Percentiles rank a stretch among this genome's conserved stretches.
phyloP scores from a whole-genome alignment of 805 yeast species.

The Cyberlindnera euphorbiiphila region DNA sequence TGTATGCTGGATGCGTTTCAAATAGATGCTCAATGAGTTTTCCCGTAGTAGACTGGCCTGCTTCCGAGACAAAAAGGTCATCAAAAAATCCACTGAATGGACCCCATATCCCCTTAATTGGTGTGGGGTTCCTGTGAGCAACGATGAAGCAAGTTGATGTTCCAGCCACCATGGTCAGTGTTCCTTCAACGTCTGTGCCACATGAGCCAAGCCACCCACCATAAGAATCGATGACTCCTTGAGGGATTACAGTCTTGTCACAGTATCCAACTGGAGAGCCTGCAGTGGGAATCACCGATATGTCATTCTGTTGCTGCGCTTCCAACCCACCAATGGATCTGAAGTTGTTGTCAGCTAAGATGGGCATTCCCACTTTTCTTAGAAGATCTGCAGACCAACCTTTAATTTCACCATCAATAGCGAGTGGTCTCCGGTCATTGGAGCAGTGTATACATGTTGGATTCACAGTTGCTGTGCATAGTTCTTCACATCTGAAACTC shows the following conservation, averaged over 20 bases:
- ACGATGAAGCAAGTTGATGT: constrained; percentile 55
- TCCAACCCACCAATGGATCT: constrained; percentile 33
- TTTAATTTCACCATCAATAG: constrained; percentile 54
- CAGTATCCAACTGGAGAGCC: constrained; percentile 30
- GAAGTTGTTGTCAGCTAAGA: constrained; percentile 15
- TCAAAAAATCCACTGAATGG: constrained; percentile 42
- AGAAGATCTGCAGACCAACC: constrained; percentile 44
- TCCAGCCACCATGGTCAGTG: constrained; percentile 54
- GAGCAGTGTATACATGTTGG: constrained; percentile 11
- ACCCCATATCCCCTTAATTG: constrained; percentile 54
- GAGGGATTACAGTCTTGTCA: constrained; percentile 26
- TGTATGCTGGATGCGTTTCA: constrained; percentile 36
- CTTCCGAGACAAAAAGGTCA: constrained; percentile 39
- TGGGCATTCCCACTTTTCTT: constrained; percentile 19
- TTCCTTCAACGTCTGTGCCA: constrained; percentile 20
- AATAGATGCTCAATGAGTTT: constrained; percentile 46
- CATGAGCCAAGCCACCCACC: constrained; percentile 47
- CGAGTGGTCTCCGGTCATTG: constrained; percentile 27
- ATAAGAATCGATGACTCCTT: constrained; percentile 60
- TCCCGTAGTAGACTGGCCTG: constrained; percentile 61
- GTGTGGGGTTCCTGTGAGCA: constrained; percentile 22
- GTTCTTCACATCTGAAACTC: constrained; percentile 29
- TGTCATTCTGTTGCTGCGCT: background rate
- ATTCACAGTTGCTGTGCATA: too few relatives aligned
- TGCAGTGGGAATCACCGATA: constrained; percentile 25